Evolutionary conservation across 2,329 filamentous ascomycete genomes (phyloP), one percentile per base, ranked within the genome.

Genomic region (Aphanoascus verrucosus): DNA sequence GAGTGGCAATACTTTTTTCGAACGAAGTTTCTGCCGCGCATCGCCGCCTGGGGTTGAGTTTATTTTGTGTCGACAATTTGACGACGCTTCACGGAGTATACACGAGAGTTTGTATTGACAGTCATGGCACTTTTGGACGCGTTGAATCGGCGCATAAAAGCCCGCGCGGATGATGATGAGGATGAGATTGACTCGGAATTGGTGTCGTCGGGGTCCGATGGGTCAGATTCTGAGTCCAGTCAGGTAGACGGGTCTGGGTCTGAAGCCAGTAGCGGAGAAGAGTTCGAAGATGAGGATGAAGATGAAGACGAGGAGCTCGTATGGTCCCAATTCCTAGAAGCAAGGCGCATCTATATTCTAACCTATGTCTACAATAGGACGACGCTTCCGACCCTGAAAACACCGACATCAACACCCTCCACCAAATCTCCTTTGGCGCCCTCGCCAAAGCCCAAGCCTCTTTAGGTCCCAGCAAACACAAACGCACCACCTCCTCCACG

Each of bases 371-470:
- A 7, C 32, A 19, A 17, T 28, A 53, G 50, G 46, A 42, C 1
- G 32, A 53, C 32, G 19, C 50, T 15, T 54, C 54, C 20, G 44
- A n/a, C 2, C 35, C 50, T 2, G 64, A 65, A 3, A 64, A 67
- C 17, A 70, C 64, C 31, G 67, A 67, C 59, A 62, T 66, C 44
- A 64, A 64, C 61, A 59, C 66, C 34, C 69, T 83, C 55, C 76
- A 73, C 62, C 76, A 74, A 56, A 81, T 96, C 59, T 93, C 89
- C 20, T 96, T 97, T 64, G 90, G 89, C 58, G 86, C 87, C n/a
- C 76, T 96, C 40, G 88, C 87, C 59, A 87, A 88, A 74, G 90
- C 89, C 1, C 88, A 94, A 72, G 83, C 83, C 38, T 79, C 82
- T 0, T 70, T 94, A 32, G 73, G 72, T 65, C 19, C 35, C 9